phyloP scores from a whole-genome alignment of 345 rosid genomes.

The Arabidopsis arenosa region DNA sequence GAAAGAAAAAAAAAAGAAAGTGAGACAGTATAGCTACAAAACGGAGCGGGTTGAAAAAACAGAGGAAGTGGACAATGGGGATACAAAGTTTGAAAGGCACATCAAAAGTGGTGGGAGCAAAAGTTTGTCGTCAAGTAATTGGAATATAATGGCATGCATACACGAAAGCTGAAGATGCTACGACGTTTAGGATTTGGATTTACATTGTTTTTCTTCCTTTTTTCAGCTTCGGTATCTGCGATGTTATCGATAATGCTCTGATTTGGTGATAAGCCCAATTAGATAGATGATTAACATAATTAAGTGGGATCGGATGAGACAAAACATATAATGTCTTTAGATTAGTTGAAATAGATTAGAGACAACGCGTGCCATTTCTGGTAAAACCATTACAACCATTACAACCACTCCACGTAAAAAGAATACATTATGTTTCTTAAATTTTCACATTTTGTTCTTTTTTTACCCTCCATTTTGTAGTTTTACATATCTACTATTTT shows the following conservation, averaged over 20 bases:
- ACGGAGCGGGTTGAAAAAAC: constrained; percentile 17
- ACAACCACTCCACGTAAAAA: constrained; percentile 49
- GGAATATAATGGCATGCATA: constrained; percentile 79
- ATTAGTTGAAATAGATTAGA: constrained; percentile 46
- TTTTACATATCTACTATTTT: constrained; percentile 5
- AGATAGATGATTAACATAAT: constrained; percentile 35
- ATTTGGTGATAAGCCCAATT: constrained; percentile 34
- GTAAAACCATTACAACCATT: constrained; percentile 42
- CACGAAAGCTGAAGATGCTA: constrained; percentile 69
- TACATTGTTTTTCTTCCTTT: constrained; percentile 34
- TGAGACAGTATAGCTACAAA: constrained; percentile 16
- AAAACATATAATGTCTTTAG: constrained; percentile 42
- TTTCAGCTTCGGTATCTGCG: constrained; percentile 41
- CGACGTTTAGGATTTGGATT: constrained; percentile 47
- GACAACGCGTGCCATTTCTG: constrained; percentile 46
- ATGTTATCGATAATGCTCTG: constrained; percentile 37
- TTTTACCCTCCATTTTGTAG: constrained; percentile 8
- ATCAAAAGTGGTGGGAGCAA: constrained; percentile 48
- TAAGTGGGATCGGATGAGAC: constrained; percentile 43
- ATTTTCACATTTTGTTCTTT: constrained; percentile 1
- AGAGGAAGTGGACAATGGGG: constrained; percentile 24
- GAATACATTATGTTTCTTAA: constrained; percentile 5
- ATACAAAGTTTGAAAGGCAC: constrained; percentile 40
- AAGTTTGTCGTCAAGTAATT: constrained; percentile 60
- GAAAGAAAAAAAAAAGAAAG: constrained; percentile 9